Percentiles rank a stretch among this genome's conserved stretches.
Conservation (phyloP, 495 filamentous ascomycete species). For the Tuber melanosporum region DNA sequence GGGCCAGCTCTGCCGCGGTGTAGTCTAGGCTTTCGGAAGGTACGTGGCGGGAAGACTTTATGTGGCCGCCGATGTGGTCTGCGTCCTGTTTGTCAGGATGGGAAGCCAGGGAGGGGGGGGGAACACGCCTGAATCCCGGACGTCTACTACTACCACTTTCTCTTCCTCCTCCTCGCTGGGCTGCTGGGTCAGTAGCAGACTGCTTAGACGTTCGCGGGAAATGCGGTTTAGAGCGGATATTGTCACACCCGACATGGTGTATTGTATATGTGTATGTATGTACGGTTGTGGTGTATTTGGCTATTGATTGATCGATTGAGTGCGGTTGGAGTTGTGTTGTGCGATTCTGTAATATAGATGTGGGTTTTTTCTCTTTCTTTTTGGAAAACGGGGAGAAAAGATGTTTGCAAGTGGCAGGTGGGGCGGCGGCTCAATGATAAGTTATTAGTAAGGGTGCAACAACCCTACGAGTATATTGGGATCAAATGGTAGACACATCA, state of each 20-base stretch:
- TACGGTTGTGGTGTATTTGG: not conserved
- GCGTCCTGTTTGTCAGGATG: not conserved
- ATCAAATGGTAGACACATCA: not conserved
- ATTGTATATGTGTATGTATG: not conserved
- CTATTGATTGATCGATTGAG: not conserved
- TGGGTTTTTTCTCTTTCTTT: not conserved
- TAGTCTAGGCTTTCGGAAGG: conserved; percentile 67
- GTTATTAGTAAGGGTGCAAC: not conserved
- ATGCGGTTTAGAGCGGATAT: conserved; percentile 28
- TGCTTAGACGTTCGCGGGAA: conserved; percentile 33
- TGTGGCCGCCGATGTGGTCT: conserved; percentile 95
- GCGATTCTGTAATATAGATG: not conserved
- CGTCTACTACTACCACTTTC: conserved; percentile 69
- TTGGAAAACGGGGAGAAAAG: not conserved
- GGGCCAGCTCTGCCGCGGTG: conserved; percentile 71
- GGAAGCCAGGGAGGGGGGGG: not conserved
- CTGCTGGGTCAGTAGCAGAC: conserved; percentile 29
- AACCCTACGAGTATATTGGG: not conserved
- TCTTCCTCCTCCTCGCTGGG: conserved; percentile 41
- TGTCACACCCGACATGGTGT: conserved; percentile 22
- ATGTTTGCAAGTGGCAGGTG: not conserved
- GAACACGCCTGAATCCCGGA: conserved; percentile 66
- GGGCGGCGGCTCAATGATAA: not conserved
- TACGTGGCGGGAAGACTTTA: conserved; percentile 64
- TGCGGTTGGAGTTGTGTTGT: not conserved